These are phyloP conservation scores for Paraconiothyrium sp. DNA, from an alignment of 2,329 filamentous ascomycete species.

Conservation along the genomic window DNA sequence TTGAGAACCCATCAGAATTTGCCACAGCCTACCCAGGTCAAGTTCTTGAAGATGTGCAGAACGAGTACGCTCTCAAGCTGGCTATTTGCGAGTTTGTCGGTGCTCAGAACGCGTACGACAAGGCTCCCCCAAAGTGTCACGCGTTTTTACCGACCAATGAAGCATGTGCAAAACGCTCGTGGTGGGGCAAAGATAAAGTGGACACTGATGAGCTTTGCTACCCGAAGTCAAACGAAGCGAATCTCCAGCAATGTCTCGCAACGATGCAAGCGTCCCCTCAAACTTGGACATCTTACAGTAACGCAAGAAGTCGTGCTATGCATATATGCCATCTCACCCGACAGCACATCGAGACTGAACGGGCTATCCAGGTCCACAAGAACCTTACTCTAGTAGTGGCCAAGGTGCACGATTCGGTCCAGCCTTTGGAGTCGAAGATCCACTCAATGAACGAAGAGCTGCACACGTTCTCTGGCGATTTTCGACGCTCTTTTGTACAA, in stretches of 20 bases:
- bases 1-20: slow-evolving; percentile 50
- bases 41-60: slow-evolving; percentile 55
- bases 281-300: slow-evolving; percentile 72
- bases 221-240: slow-evolving; percentile 38
- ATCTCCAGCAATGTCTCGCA: slow-evolving; percentile 62
- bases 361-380: slow-evolving; percentile 45
- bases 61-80: slow-evolving; percentile 69
- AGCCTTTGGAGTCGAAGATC: slow-evolving; percentile 5
- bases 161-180: slow-evolving; percentile 36
- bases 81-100: slow-evolving; percentile 70
- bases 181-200: slow-evolving; percentile 28
- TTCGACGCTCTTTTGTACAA: slow-evolving; percentile 1
- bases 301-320: slow-evolving; percentile 68
- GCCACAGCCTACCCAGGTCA: slow-evolving; percentile 37
- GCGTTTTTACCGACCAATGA: slow-evolving; percentile 56
- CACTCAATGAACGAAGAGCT: slow-evolving; percentile 10
- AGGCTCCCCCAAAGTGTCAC: slow-evolving; percentile 62
- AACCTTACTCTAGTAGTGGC: slow-evolving; percentile 38
- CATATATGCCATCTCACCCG: slow-evolving; percentile 70
- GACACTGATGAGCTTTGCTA: slow-evolving; percentile 44
- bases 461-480: background rate
- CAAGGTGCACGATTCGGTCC: slow-evolving; percentile 13
- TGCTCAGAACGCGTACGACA: slow-evolving; percentile 53
- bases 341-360: slow-evolving; percentile 65
- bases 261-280: slow-evolving; percentile 64